These are phyloP conservation scores for Eleusine coracana DNA, from an alignment of 176 grass and related monocot species.

Conservation along the genomic window DNA sequence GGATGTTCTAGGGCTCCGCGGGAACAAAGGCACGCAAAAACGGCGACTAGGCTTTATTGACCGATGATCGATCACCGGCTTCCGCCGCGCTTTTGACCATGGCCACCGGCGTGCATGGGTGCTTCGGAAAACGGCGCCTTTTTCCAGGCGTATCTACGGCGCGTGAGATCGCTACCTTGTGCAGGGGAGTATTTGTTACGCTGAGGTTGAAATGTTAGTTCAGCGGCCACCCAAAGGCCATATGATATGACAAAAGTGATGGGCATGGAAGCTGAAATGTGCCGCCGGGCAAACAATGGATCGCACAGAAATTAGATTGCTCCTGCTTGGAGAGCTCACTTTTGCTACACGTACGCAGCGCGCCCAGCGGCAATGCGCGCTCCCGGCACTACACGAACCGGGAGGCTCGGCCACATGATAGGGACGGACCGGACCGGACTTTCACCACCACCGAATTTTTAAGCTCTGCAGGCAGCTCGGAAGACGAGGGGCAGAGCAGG, in stretches of 20 bases:
- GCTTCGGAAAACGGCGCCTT: conserved; percentile 16
- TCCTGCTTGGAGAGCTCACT: too few relatives aligned
- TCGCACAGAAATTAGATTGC: too few relatives aligned
- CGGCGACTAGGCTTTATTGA: conserved; percentile 42
- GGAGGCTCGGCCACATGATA: too few relatives aligned
- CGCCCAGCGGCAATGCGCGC: too few relatives aligned
- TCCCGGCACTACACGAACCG: too few relatives aligned
- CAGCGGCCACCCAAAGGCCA: too few relatives aligned
- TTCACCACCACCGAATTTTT: not conserved
- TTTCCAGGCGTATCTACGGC: conserved; percentile 8
- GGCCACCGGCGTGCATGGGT: not conserved
- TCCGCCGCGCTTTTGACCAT: conserved; percentile 20
- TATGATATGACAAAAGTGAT: too few relatives aligned
- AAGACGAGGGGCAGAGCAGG: not conserved
- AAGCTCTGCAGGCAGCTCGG: too few relatives aligned
- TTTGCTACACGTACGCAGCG: too few relatives aligned
- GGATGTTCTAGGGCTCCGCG: conserved; percentile 41
- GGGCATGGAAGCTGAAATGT: too few relatives aligned
- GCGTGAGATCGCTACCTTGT: not conserved
- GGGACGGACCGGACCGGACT: not conserved
- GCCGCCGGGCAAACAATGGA: too few relatives aligned
- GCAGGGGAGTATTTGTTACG: not conserved
- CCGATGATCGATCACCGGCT: conserved; percentile 31
- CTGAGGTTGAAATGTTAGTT: not conserved
- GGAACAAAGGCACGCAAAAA: conserved; percentile 10